phyloP scores from a whole-genome alignment of 345 rosid genomes.

The Conringia planisiliqua region DNA sequence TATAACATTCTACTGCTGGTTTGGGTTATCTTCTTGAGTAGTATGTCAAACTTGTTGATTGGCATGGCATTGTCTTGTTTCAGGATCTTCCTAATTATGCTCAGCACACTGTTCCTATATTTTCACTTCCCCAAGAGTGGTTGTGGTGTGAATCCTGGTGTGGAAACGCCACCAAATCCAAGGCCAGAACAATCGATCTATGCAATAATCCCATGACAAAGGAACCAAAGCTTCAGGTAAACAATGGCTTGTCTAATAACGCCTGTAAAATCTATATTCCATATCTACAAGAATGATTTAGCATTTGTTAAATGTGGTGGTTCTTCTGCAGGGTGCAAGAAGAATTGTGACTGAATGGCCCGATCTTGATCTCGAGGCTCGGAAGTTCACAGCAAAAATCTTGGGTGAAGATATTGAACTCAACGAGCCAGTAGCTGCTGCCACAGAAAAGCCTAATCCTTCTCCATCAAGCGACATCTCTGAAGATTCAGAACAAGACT shows the following conservation, averaged over 20 bases:
- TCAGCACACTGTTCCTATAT: slow-evolving; percentile 90
- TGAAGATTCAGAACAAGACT: slow-evolving; percentile 38
- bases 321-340: slow-evolving; percentile 67
- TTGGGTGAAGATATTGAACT: slow-evolving; percentile 67
- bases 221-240: slow-evolving; percentile 96
- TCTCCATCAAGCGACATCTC: slow-evolving; percentile 24
- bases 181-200: slow-evolving; percentile 92
- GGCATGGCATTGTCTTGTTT: slow-evolving; percentile 20
- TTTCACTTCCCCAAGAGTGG: slow-evolving; percentile 97
- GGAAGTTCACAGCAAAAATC: slow-evolving; percentile 66
- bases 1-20: slow-evolving; percentile 2
- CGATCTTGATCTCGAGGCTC: slow-evolving; percentile 70
- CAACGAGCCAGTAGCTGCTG: slow-evolving; percentile 37
- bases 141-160: slow-evolving; percentile 99
- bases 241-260: not conserved
- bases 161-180: slow-evolving; percentile 91
- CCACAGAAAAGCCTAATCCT: slow-evolving; percentile 25
- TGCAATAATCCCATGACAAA: slow-evolving; percentile 99
- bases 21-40: not conserved
- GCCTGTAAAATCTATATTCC: not conserved
- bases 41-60: slow-evolving; percentile 4
- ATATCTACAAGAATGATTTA: not conserved
- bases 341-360: slow-evolving; percentile 89
- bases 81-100: slow-evolving; percentile 99
- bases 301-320: not conserved